A percentile compares a stretch with the other conserved stretches of the same genome.
phyloP scores from a whole-genome alignment of 768 basidiomycete genomes.

The Tulasnella sp. region DNA sequence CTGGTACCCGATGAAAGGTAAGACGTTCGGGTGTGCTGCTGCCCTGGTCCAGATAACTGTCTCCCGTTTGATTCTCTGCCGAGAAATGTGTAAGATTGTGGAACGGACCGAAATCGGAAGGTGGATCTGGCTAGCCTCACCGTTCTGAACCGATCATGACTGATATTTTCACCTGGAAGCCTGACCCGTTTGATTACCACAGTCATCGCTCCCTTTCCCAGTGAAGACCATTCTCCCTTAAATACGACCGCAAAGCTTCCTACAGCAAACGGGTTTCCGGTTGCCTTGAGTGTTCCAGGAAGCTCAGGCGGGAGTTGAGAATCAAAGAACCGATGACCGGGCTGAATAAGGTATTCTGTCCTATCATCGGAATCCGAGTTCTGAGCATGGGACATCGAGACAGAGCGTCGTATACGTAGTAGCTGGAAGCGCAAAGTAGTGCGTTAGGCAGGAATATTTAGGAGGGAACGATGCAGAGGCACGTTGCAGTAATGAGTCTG shows the following conservation, averaged over 20 bases:
- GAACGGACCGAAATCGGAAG: background rate
- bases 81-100: background rate
- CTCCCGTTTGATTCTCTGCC: background rate
- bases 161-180: too few relatives aligned
- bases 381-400: too few relatives aligned
- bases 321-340: too few relatives aligned
- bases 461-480: too few relatives aligned
- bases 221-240: background rate
- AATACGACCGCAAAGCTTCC: background rate
- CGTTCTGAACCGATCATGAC: background rate
- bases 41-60: background rate
- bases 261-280: background rate
- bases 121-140: background rate
- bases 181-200: too few relatives aligned
- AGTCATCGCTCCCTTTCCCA: too few relatives aligned
- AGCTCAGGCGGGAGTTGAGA: background rate
- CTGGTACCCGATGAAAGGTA: background rate
- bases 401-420: too few relatives aligned
- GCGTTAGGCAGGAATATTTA: too few relatives aligned
- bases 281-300: background rate
- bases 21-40: background rate
- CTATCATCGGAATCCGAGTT: too few relatives aligned
- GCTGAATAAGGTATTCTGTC: too few relatives aligned
- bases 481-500: too few relatives aligned
- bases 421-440: too few relatives aligned